Evolutionary conservation across 1,139 yeast genomes (phyloP), one percentile per base, ranked within the genome.

Genomic region (Kodamaea derodonti): DNA sequence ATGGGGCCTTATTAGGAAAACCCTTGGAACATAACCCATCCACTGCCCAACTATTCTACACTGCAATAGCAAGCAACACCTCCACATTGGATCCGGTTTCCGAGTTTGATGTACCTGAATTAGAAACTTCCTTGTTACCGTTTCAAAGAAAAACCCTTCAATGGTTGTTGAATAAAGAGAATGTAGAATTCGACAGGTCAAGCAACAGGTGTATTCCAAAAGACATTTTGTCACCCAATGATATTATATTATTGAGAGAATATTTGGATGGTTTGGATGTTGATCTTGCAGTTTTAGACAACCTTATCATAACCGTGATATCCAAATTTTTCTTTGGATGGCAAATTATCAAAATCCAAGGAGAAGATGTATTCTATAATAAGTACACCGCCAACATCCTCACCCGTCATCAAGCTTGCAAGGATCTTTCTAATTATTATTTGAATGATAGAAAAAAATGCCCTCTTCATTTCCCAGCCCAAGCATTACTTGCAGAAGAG

Each of bases 401-500:
- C 34, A 52, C 70, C 2, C 45, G 56, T n/a, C 29, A 38, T 3
- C 50, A 56, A 17, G 62, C 69, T 1, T 40, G 60, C 3, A 38
- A 48, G 8, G 67, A 54, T 33, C 34, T 69, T 35, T 9, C 47
- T 7, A 40, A 51, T 4, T 56, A 60, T 31, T 42, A 47, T 39
- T 34, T 42, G 3, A 44, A 42, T 8, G 43, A 39, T 14, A 42
- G 42, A 11, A 43, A 39, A 22, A 29, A 27, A 4, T 42, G 30
- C 24, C 50, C 43, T 3, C 45, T 48, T 10, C 35, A 34, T 4
- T 35, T 62, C 6, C 73, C 72, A 2, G 90, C 87, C 0, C 72
- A 70, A 38, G 95, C 92, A 0, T 60, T 90, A 7, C 56, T 90
- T 26, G 84, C 94, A 1, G 97, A 90, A 52, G 97, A 92, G 57